Conservation (phyloP, 805 yeast species). For the Candida mattraensis region DNA sequence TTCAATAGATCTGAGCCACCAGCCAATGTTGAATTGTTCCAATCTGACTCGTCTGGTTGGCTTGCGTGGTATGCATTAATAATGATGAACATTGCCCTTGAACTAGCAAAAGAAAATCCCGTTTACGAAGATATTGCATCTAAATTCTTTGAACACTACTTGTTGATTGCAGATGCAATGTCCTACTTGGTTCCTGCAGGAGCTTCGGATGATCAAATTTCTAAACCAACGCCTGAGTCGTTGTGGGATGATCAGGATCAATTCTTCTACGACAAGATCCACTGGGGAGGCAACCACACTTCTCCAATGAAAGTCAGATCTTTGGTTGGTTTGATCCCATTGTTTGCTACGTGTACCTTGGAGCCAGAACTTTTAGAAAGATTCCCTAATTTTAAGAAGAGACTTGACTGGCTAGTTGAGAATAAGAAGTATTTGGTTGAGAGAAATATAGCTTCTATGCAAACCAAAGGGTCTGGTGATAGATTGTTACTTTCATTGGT, state of each 20-base stretch:
- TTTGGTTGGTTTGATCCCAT: constrained; percentile 86
- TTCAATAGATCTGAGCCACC: constrained; percentile 95
- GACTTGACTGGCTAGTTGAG: constrained; percentile 81
- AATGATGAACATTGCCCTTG: constrained; percentile 90
- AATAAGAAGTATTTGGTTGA: constrained; percentile 68
- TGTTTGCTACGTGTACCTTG: constrained; percentile 83
- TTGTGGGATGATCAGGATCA: constrained; percentile 89
- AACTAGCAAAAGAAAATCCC: constrained; percentile 78
- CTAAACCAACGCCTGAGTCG: constrained; percentile 50
- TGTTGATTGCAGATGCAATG: constrained; percentile 93
- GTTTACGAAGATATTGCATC: constrained; percentile 93
- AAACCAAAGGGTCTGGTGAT: constrained; percentile 74
- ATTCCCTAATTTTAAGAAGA: constrained; percentile 79
- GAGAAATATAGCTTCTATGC: constrained; percentile 86
- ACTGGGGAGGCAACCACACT: constrained; percentile 68
- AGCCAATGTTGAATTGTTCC: constrained; percentile 86
- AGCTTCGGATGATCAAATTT: constrained; percentile 32
- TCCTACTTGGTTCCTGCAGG: constrained; percentile 51
- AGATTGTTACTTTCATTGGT: constrained; percentile 78
- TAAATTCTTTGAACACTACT: constrained; percentile 89
- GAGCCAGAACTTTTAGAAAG: constrained; percentile 78
- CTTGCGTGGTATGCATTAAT: constrained; percentile 90
- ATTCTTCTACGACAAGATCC: constrained; percentile 87
- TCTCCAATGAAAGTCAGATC: constrained; percentile 83
- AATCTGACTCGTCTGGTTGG: constrained; percentile 97